These are phyloP conservation scores for Blastomyces emzantsi DNA, from an alignment of 2,329 filamentous ascomycete species.

Conservation along the genomic window DNA sequence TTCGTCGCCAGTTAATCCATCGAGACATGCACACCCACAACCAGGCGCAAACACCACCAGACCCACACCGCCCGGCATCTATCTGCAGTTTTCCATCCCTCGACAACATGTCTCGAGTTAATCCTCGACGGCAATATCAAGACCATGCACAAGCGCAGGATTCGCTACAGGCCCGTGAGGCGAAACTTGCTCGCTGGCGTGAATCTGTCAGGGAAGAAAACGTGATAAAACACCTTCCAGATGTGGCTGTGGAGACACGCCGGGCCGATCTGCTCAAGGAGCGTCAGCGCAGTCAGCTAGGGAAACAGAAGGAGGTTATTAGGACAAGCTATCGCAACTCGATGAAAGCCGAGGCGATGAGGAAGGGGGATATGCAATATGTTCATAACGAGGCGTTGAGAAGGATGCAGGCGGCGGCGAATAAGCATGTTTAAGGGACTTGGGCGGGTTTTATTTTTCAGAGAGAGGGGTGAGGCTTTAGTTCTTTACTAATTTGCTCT, in stretches of 20 bases:
- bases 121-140: background rate
- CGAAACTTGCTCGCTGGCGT: constrained; percentile 58
- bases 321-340: constrained; percentile 53
- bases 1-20: constrained; percentile 54
- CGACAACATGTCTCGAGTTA: background rate
- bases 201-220: constrained; percentile 56
- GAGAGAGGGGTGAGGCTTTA: background rate
- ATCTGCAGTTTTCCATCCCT: background rate
- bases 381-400: constrained; percentile 71
- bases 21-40: constrained; percentile 33
- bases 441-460: background rate
- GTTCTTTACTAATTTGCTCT: background rate
- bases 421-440: constrained; percentile 25
- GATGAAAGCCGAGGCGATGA: constrained; percentile 65
- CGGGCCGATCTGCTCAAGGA: constrained; percentile 48
- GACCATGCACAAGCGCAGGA: background rate
- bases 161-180: constrained; percentile 30
- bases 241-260: constrained; percentile 30
- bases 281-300: constrained; percentile 53
- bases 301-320: constrained; percentile 49
- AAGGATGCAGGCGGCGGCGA: constrained; percentile 60
- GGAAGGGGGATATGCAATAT: constrained; percentile 63
- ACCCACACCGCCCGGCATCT: background rate
- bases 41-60: background rate
- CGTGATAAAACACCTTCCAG: constrained; percentile 29